Conservation (phyloP, 1,139 yeast genomes). For the Spathaspora sp. region DNA sequence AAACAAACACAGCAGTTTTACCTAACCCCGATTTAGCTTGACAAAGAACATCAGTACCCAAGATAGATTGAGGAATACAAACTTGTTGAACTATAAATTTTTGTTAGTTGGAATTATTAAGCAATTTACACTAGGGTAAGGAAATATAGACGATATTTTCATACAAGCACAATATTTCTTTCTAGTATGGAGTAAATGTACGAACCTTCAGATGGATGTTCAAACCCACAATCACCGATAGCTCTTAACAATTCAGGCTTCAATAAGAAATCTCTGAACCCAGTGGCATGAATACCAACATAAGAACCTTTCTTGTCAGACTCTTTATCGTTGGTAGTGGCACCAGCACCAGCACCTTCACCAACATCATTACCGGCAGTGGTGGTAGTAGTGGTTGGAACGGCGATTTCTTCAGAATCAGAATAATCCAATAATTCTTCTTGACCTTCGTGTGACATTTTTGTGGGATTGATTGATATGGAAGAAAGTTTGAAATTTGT, state of each 20-base stretch:
- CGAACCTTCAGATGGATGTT: conserved; percentile 98
- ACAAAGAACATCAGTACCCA: conserved; percentile 96
- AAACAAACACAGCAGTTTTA: conserved; percentile 96
- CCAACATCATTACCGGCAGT: conserved; percentile 20
- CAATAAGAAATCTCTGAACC: conserved; percentile 94
- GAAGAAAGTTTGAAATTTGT: too few relatives aligned
- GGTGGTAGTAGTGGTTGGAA: conserved; percentile 58
- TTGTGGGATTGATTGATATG: conserved; percentile 5
- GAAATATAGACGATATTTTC: not conserved
- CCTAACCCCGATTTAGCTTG: conserved; percentile 99
- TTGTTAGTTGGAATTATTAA: conserved; percentile 4
- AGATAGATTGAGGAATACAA: conserved; percentile 96
- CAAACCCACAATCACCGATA: conserved; percentile 98
- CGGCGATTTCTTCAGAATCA: conserved; percentile 93
- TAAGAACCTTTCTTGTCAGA: conserved; percentile 94
- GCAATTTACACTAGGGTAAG: not conserved
- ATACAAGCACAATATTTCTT: too few relatives aligned
- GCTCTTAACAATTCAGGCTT: conserved; percentile 97
- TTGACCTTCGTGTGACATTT: conserved; percentile 96
- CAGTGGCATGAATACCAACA: conserved; percentile 97
- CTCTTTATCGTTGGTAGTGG: conserved; percentile 45
- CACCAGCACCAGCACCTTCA: conserved; percentile 48
- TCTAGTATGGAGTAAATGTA: conserved; percentile 21
- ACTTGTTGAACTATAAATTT: conserved; percentile 80
- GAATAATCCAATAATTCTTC: conserved; percentile 98